A percentile compares a stretch with the other conserved stretches of the same genome.
Evolutionary conservation across 2,329 filamentous ascomycete genomes (phyloP).

Genomic region (Tetracladium maxilliforme): DNA sequence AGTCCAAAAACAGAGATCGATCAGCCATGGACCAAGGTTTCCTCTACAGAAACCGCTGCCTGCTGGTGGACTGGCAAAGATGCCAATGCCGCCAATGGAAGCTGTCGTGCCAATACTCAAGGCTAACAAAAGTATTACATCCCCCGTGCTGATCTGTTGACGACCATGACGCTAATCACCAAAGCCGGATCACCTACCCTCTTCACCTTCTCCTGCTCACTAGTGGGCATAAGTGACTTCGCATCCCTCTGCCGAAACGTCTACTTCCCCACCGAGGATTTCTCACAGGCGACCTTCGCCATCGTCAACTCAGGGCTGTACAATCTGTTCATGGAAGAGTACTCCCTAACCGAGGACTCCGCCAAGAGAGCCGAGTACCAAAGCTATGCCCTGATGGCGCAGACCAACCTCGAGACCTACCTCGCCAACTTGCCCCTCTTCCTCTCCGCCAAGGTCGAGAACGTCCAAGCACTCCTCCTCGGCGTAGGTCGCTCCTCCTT

Average conservation of each 20-base stretch:
- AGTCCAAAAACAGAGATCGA: no score
- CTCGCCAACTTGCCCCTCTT: constrained; percentile 4
- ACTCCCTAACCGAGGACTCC: constrained; percentile 1
- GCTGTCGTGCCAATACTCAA: constrained; percentile 5
- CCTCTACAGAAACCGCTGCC: no score
- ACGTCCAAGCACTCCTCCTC: constrained; percentile 3
- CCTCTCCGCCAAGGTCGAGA: constrained; percentile 3
- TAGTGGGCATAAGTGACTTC: constrained; percentile 3
- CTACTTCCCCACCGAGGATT: constrained; percentile 4
- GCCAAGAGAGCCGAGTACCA: constrained; percentile 2
- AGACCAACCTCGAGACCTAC: constrained; percentile 4
- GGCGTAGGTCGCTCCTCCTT: constrained; percentile 2
- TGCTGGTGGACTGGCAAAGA: no score
- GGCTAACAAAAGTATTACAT: constrained; percentile 4
- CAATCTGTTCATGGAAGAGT: constrained; percentile 4
- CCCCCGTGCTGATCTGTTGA: no score
- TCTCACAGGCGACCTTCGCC: constrained; percentile 3
- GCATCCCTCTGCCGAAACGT: constrained; percentile 3
- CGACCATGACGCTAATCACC: background rate
- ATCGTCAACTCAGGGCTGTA: constrained; percentile 6
- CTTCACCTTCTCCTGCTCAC: constrained; percentile 3
- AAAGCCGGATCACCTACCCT: constrained; percentile 2
- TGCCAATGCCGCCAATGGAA: constrained; percentile 6
- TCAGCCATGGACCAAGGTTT: no score
- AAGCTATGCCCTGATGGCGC: constrained; percentile 2